Base-by-base conservation (phyloP, 164 flowering plant species). In the Stephania japonica region DNA sequence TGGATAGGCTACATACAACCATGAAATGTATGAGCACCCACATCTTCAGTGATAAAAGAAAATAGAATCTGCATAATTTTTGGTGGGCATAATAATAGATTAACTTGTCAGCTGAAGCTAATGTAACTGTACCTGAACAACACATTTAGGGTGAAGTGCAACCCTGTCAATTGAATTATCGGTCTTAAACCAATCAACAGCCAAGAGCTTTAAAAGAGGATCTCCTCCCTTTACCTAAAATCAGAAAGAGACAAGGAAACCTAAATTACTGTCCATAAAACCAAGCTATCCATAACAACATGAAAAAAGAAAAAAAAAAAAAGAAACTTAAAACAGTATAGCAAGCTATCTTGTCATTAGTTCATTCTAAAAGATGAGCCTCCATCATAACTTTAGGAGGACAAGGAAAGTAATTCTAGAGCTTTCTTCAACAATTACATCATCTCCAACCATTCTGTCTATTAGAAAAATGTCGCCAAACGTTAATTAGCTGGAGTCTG, bases 121-220 rank as follows among this genome's bases (percentile, higher is more conserved):
- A 65, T 47, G 42, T 25, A 19, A 42, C 42, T 76, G 76, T 77
- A 94, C 98, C 98, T 94, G 97, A 73, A 92, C 94, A 72, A 92
- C 87, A 80, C 85, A 81, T 69, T 74, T 86, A 14, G 95, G 93
- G 82, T 89, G 87, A 79, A 87, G 67, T 63, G 99, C 94, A 80
- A 91, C 75, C 70, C 74, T 78, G 24, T 87, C 89, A 41, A 85
- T 62, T 21, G 80, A 78, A 41, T 78, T 71, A 19, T 91, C 94
- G 69, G 88, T 86, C 84, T 83, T 91, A 72, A 90, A 87, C 99
- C 97, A 94, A 80, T 94, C 99, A 74, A 94, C 97, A 25, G 94
- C 97, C 65, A 94, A 77, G 42, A 92, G 95, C 88, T 89, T 87
- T 74, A 94, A 89, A 81, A 94, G 92, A 6, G 99, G 97, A 71